Percentiles rank a stretch among this genome's conserved stretches.
phyloP scores from a whole-genome alignment of 2,329 filamentous ascomycete genomes.

The Coniochaeta sp. region DNA sequence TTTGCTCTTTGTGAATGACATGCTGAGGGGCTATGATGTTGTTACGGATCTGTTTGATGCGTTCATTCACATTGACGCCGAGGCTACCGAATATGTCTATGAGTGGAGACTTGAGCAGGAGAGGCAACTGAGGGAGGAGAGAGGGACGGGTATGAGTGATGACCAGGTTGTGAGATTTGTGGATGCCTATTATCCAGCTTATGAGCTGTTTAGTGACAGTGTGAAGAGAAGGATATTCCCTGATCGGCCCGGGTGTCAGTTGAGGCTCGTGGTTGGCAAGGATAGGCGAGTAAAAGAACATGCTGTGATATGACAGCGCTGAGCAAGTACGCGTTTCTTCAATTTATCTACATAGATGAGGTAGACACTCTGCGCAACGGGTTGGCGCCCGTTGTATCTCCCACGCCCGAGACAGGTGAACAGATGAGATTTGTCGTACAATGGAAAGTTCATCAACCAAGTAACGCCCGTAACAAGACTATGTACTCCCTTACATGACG shows the following conservation, averaged over 20 bases:
- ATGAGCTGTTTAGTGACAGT: conserved; percentile 59
- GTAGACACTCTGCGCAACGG: neutral
- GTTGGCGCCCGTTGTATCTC: neutral
- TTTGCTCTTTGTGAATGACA: conserved; percentile 41
- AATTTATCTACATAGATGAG: neutral
- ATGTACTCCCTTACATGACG: neutral
- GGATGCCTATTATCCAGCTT: conserved; percentile 61
- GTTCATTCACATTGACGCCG: conserved; percentile 59
- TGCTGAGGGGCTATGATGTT: conserved; percentile 36
- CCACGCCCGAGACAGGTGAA: neutral
- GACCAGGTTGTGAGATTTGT: conserved; percentile 72
- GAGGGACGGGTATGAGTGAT: conserved; percentile 73
- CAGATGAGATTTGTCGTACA: no score
- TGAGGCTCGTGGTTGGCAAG: conserved; percentile 53
- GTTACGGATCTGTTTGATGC: conserved; percentile 43
- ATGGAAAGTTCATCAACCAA: neutral
- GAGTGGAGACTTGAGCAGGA: conserved; percentile 81
- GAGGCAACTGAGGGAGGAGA: conserved; percentile 54
- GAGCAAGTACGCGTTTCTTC: neutral
- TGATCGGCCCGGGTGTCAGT: conserved; percentile 42
- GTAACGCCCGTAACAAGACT: neutral
- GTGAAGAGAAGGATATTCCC: conserved; percentile 50
- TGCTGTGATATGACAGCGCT: conserved; percentile 33
- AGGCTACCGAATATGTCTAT: conserved; percentile 69
- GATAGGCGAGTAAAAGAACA: conserved; percentile 53